Evolutionary conservation across 495 filamentous ascomycete species (phyloP), one percentile per base, ranked within the genome.

Genomic region (Aspergillus nanangensis): DNA sequence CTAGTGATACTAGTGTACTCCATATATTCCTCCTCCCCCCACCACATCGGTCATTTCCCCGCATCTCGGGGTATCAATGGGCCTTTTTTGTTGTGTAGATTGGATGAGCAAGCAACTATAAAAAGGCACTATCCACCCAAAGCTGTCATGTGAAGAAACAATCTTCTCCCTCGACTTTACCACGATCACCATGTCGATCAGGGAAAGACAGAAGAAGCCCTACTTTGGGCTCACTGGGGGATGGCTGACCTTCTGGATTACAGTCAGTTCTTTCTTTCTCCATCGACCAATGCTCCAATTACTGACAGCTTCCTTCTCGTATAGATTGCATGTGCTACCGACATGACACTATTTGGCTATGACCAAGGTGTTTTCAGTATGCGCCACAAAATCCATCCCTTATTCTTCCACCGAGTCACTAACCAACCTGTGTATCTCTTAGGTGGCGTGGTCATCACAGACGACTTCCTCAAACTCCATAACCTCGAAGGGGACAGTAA

Each of bases 271-370:
- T 15, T 35, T 35, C 18, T 47, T n/a, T n/a, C n/a, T n/a, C n/a
- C n/a, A n/a, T n/a, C n/a, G n/a, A n/a, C n/a, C n/a, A n/a, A n/a
- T n/a, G n/a, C n/a, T n/a, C n/a, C n/a, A n/a, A n/a, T n/a, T n/a
- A n/a, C n/a, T n/a, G n/a, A n/a, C n/a, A n/a, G n/a, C n/a, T n/a
- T n/a, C n/a, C n/a, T n/a, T n/a, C n/a, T n/a, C n/a, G n/a, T 38
- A 7, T 57, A 75, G 60, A 56, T 78, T 21, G 74, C 77, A 8
- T 79, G 76, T 51, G 67, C 74, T 15, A 78, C 75, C 22, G 75
- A 78, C 50, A 80, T 80, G 77, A 75, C 70, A 9, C 58, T 80
- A 0, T 80, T 83, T 56, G 78, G 79, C 1, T 82, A 83, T 55
- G 79, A 82, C 43, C 78, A 84, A 47, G 76, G 75, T 38, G 70